Evolutionary conservation across 78 protist genomes (phyloP), one percentile per base, ranked within the genome.

Genomic region (Dictyostelium brefeldianum): DNA sequence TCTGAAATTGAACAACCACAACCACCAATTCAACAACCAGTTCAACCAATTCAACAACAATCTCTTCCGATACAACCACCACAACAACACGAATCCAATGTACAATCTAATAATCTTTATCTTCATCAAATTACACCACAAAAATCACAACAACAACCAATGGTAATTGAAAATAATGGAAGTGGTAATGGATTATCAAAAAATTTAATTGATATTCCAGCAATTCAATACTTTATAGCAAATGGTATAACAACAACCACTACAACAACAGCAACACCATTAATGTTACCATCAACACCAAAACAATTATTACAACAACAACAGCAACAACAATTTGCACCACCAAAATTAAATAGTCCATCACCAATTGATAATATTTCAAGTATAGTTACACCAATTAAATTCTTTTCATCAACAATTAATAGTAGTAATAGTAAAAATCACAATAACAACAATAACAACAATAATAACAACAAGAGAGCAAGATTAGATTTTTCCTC

Each of bases 321-420:
- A 74, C 80, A 36, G 2, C 43, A 36, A 36, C 43, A 36, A 36
- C 9, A 65, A 15, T 15, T 65, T 27, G 17, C 10, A 74, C 25
- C 9, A 57, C 14, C 83, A 48, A 46, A 73, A 67, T 22, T 36
- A 64, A 64, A 31, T 27, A 80, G 50, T 31, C 50, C 75, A 43
- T 6, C 56, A 46, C 25, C 18, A 36, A 41, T 20, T 22, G 36
- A 31, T 75, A 25, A 62, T 36, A 36, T 36, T 36, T 36, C 92
- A 75, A 87, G 78, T 51, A 56, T 87, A 41, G 70, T 87, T 8
- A 77, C 93, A 64, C 93, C 93, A 5, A 59, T 87, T 29, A 87
- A 87, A 25, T 43, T 62, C 53, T 87, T 77, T 65, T 48, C 57
- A 9, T 31, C 84, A 78, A 18, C 36, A 31, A 18, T 12, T 31